Base-by-base conservation (phyloP, 1,284 basidiomycete genomes). In the Pseudozyma thailandica region DNA sequence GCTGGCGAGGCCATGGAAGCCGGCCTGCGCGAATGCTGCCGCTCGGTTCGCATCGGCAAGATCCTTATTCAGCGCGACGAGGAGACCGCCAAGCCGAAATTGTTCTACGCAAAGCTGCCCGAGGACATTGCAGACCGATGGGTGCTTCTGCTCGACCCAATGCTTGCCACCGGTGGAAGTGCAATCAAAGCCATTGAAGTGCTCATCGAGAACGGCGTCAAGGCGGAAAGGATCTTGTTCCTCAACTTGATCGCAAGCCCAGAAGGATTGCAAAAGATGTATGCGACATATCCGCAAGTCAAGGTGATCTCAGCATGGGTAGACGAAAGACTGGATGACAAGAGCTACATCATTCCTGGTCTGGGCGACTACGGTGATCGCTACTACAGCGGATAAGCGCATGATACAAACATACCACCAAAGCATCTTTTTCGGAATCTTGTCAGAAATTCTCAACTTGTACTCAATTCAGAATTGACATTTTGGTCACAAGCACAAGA, bases 131-230 rank as follows among this genome's bases (percentile, higher is more conserved):
- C 91, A 0, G 86, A 88, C 37, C 90, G 95, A 52, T 98, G 95
- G 84, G 93, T 95, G 46, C 88, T 98, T 31, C 88, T 98, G 15
- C 88, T 98, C 15, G 95, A 98, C 83, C 95, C 95, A 1, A 98
- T 98, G 95, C 89, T 98, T 38, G 80, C 95, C 0, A 98, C 95
- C 0, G 95, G 95, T 30, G 95, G 96, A 41, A 97, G 94, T 16
- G 96, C 94, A 3, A 94, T 96, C 84, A 97, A 98, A 84, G 95
- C 95, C 0, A 92, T 98, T 50, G 93, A 98, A 83, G 92, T 98
- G 8, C 86, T 98, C 20, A 88, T 91, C 82, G 90, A 93, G 53
- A 90, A 94, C 79, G 92, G 77, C 16, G 95, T 98, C 27, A 60
- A 74, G 46, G 53, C 88, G 88, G 13, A 90, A 90, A 83, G 90